phyloP scores from a whole-genome alignment of 2,329 filamentous ascomycete genomes.

The Xylariaceae sp. region DNA sequence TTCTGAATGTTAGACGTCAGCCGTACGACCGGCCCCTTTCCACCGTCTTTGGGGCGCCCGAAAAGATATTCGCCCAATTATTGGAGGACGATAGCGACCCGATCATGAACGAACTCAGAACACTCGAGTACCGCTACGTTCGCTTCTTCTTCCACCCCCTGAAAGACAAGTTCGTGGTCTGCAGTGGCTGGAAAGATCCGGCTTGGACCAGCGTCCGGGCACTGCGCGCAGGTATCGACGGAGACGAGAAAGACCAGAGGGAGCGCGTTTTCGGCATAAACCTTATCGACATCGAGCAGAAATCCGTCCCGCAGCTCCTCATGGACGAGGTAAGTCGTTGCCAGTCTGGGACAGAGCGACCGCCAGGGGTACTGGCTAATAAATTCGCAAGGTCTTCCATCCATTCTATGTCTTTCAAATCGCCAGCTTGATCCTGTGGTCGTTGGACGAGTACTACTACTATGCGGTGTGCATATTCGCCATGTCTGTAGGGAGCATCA shows the following conservation, averaged over 20 bases:
- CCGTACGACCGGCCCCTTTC: slow-evolving; percentile 51
- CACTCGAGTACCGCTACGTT: slow-evolving; percentile 89
- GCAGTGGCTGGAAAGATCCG: slow-evolving; percentile 91
- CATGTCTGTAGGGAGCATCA: slow-evolving; percentile 90
- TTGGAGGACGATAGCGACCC: slow-evolving; percentile 70
- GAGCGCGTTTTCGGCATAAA: slow-evolving; percentile 87
- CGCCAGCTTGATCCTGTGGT: slow-evolving; percentile 91
- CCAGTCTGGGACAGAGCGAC: not conserved
- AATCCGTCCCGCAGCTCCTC: slow-evolving; percentile 73
- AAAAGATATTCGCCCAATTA: slow-evolving; percentile 51
- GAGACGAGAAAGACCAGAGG: slow-evolving; percentile 77
- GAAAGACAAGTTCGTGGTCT: slow-evolving; percentile 81
- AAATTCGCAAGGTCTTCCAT: slow-evolving; percentile 65
- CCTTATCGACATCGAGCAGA: slow-evolving; percentile 88
- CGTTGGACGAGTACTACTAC: slow-evolving; percentile 93
- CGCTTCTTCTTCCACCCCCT: slow-evolving; percentile 86
- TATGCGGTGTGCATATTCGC: slow-evolving; percentile 92
- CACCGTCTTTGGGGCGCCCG: slow-evolving; percentile 61
- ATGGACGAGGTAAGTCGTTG: slow-evolving; percentile 66
- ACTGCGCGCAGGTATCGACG: slow-evolving; percentile 75
- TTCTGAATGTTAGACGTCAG: slow-evolving; percentile 60
- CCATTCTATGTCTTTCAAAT: slow-evolving; percentile 99
- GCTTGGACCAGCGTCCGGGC: slow-evolving; percentile 73
- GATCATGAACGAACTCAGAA: slow-evolving; percentile 66
- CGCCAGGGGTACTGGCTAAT: not conserved